These are phyloP conservation scores for Apophysomyces ossiformis DNA, from an alignment of 371 early-diverging fungal species.

Conservation along the genomic window DNA sequence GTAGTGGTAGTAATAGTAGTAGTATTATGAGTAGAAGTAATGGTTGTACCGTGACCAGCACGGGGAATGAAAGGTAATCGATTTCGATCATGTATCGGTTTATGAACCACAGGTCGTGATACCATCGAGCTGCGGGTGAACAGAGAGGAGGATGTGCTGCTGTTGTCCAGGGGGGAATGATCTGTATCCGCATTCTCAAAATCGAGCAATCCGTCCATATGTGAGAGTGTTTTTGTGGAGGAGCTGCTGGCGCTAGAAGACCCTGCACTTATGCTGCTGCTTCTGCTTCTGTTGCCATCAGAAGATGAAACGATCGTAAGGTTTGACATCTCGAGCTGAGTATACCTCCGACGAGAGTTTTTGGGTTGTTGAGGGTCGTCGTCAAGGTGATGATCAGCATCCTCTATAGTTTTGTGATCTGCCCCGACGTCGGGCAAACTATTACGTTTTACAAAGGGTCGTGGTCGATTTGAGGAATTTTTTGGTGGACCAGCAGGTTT, in stretches of 20 bases:
- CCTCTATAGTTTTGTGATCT: too few relatives aligned
- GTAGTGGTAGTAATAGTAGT: not conserved
- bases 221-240: not conserved
- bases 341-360: too few relatives aligned
- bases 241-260: slow-evolving; percentile 3
- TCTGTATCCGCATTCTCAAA: not conserved
- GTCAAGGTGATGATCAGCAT: too few relatives aligned
- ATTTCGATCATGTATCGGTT: not conserved
- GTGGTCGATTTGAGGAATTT: slow-evolving; percentile 1
- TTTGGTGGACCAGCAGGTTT: slow-evolving; percentile 9
- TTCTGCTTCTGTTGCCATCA: not conserved
- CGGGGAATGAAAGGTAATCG: not conserved
- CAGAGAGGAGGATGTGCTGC: too few relatives aligned
- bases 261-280: slow-evolving; percentile 6
- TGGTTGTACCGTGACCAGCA: slow-evolving; percentile 1
- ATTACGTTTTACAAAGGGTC: too few relatives aligned
- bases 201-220: not conserved
- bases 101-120: not conserved
- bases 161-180: too few relatives aligned
- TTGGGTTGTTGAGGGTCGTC: too few relatives aligned
- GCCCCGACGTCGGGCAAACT: too few relatives aligned
- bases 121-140: not conserved
- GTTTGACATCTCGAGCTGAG: too few relatives aligned
- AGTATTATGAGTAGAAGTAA: not conserved
- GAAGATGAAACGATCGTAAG: not conserved